These are phyloP conservation scores for Gentiana dahurica DNA, from an alignment of 257 asterid genomes.

Conservation along the genomic window DNA sequence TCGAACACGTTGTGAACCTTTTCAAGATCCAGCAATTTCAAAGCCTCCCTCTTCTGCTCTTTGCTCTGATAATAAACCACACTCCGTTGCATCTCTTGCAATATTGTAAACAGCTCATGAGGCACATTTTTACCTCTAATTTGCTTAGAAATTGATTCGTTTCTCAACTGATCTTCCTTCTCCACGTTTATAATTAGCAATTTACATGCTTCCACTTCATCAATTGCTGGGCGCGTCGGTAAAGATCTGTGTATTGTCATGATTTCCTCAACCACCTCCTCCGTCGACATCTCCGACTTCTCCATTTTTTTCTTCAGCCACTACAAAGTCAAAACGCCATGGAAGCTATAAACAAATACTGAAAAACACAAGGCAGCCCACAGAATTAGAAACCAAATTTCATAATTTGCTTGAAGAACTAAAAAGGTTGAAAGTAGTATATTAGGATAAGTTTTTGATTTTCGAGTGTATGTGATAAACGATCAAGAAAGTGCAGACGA, in stretches of 20 bases:
- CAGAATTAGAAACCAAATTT: not conserved
- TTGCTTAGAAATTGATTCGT: slow-evolving; percentile 52
- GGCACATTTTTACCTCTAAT: slow-evolving; percentile 59
- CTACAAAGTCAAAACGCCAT: not conserved
- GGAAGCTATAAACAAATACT: not conserved
- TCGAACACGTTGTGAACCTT: slow-evolving; percentile 47
- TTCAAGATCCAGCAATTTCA: slow-evolving; percentile 68
- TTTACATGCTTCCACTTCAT: slow-evolving; percentile 71
- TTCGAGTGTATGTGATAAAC: too few relatives aligned
- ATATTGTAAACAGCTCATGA: slow-evolving; percentile 54
- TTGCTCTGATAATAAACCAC: slow-evolving; percentile 48
- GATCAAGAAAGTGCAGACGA: too few relatives aligned
- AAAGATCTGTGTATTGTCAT: slow-evolving; percentile 68
- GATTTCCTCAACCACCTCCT: slow-evolving; percentile 64
- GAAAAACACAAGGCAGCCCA: slow-evolving; percentile 2
- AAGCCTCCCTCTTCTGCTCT: slow-evolving; percentile 66
- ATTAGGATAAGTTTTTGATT: too few relatives aligned
- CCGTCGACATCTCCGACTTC: slow-evolving; percentile 29
- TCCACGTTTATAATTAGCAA: slow-evolving; percentile 54
- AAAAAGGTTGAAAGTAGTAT: too few relatives aligned
- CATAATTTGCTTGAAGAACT: too few relatives aligned
- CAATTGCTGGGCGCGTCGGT: slow-evolving; percentile 70
- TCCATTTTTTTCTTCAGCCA: slow-evolving; percentile 23
- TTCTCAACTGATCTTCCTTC: slow-evolving; percentile 56
- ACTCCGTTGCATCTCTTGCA: slow-evolving; percentile 64